Evolutionary conservation across 495 filamentous ascomycete species (phyloP), one percentile per base, ranked within the genome.

Genomic region (Tuber magnatum): DNA sequence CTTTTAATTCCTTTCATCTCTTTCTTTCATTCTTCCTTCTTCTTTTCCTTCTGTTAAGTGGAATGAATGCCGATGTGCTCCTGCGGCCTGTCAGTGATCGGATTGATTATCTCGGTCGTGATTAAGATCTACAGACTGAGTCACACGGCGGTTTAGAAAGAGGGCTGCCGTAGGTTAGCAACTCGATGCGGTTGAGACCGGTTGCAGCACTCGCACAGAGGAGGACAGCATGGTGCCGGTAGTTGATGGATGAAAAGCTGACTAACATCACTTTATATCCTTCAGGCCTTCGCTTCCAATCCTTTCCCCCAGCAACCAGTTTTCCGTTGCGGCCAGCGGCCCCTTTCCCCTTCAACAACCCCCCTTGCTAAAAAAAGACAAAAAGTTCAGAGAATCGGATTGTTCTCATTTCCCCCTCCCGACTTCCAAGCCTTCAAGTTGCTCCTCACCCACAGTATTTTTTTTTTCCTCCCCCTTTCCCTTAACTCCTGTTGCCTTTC

Each of bases 361-460:
- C 56, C 56, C 56, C 56, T 65, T 65, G 56, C 56, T 35, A 20
- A 65, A 65, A 65, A 35, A 65, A 16, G 32, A 65, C 56, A 65
- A 65, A 28, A 28, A 35, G 28, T n/a, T 65, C 56, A 65, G 32
- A 65, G 56, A 65, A 65, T 65, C 28, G 56, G 56, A 65, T 65
- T 65, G 56, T 65, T 65, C 56, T 65, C 56, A 32, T 65, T 35
- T 10, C 56, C 56, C n/a, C 56, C 12, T 51, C 28, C 28, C 28
- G 46, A 14, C 28, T 7, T 65, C 56, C 56, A 32, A 61, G 51
- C n/a, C n/a, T 32, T 61, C 56, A 65, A 32, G 28, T 12, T 65
- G 28, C 16, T 32, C 14, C 56, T 65, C 28, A 35, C 56, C 56
- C 32, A 65, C 18, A 28, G 10, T 14, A 35, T 18, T 65, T 65